phyloP scores from a whole-genome alignment of 768 basidiomycete genomes.

The Boletus rex-veris region DNA sequence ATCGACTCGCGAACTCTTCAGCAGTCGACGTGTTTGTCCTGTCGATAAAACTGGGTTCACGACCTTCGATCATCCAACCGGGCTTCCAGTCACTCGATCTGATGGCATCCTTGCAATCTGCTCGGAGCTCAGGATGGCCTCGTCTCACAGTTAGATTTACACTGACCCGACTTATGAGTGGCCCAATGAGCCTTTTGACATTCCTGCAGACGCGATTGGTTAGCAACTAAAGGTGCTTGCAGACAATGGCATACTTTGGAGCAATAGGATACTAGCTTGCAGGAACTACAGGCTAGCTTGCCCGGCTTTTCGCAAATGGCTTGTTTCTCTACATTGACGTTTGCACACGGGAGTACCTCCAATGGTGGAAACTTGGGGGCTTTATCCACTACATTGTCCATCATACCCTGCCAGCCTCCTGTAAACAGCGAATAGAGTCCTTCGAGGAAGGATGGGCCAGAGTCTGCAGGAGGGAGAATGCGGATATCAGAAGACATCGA shows the following conservation, averaged over 20 bases:
- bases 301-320: slow-evolving; percentile 31
- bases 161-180: slow-evolving; percentile 36
- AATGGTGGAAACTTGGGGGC: slow-evolving; percentile 24
- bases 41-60: slow-evolving; percentile 19
- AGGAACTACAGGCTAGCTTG: slow-evolving; percentile 27
- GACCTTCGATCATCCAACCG: slow-evolving; percentile 21
- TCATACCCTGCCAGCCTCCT: slow-evolving; percentile 13
- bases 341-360: slow-evolving; percentile 36
- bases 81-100: slow-evolving; percentile 20
- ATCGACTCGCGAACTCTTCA: slow-evolving; percentile 8
- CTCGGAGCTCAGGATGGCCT: neutral
- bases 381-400: slow-evolving; percentile 1
- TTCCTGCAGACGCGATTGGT: slow-evolving; percentile 20
- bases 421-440: slow-evolving; percentile 9
- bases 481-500: slow-evolving; percentile 16
- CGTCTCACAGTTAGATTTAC: neutral
- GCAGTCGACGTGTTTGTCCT: neutral
- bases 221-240: neutral
- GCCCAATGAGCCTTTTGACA: slow-evolving; percentile 44
- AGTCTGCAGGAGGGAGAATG: slow-evolving; percentile 15
- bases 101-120: slow-evolving; percentile 26
- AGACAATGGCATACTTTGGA: slow-evolving; percentile 27
- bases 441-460: slow-evolving; percentile 6
- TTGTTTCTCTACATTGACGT: slow-evolving; percentile 25
- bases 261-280: slow-evolving; percentile 44